These are phyloP conservation scores for Calonectria hawksworthii DNA, from an alignment of 2,329 filamentous ascomycete genomes.

Conservation along the genomic window DNA sequence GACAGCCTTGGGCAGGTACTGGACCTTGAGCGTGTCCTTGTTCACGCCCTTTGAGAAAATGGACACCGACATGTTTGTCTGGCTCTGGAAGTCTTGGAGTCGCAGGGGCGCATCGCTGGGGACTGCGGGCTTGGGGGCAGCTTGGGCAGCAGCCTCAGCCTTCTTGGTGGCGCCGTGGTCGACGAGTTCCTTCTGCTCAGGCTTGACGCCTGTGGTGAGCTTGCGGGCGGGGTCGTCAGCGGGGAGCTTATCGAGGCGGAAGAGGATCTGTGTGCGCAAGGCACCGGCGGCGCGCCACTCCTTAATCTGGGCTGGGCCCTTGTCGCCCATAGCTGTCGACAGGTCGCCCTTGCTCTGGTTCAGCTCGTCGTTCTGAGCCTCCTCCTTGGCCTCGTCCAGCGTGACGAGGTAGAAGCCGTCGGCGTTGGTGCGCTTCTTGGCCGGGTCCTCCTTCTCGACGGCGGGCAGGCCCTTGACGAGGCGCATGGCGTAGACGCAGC, in stretches of 20 bases:
- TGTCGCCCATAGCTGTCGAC: constrained; percentile 8
- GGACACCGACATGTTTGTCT: constrained; percentile 52
- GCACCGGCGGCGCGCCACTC: constrained; percentile 59
- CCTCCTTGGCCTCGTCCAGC: constrained; percentile 44
- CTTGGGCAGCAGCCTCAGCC: background rate
- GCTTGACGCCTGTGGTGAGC: constrained; percentile 53
- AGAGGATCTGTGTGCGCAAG: constrained; percentile 64
- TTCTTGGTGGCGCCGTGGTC: constrained; percentile 27
- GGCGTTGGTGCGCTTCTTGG: constrained; percentile 52
- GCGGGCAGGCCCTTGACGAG: constrained; percentile 51
- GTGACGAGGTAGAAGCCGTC: constrained; percentile 64
- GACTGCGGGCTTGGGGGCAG: constrained; percentile 31
- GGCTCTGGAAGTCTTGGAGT: constrained; percentile 55
- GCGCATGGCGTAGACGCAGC: constrained; percentile 72
- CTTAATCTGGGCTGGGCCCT: constrained; percentile 30
- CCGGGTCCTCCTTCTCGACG: constrained; percentile 50
- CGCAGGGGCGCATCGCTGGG: constrained; percentile 43
- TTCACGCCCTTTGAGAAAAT: constrained; percentile 60
- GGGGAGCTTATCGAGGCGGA: constrained; percentile 59
- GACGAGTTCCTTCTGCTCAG: constrained; percentile 49
- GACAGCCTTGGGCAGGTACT: constrained; percentile 48
- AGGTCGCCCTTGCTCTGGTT: constrained; percentile 35
- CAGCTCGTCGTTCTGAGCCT: constrained; percentile 49
- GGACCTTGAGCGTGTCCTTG: constrained; percentile 56
- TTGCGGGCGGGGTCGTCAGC: constrained; percentile 61